Evolutionary conservation across 2,329 filamentous ascomycete genomes (phyloP).

Genomic region (Cordyceps farinosa): DNA sequence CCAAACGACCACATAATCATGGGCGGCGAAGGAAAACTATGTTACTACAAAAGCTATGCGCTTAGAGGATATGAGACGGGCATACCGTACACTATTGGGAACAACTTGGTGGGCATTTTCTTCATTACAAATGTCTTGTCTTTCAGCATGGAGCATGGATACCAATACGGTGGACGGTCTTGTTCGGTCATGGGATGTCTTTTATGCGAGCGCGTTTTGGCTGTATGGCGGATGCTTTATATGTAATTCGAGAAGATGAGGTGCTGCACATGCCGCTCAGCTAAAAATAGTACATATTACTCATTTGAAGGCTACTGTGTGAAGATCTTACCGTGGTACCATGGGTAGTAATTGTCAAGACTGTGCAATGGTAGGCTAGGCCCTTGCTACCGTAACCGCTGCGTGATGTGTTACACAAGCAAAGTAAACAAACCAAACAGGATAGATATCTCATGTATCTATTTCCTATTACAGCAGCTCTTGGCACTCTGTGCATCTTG

Average conservation of each 20-base stretch:
- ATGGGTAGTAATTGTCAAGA: too few species aligned
- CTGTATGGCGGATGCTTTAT: not conserved
- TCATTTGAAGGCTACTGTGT: not conserved
- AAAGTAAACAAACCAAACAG: not conserved
- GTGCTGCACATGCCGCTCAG: not conserved
- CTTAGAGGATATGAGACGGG: not conserved
- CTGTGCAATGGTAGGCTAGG: too few species aligned
- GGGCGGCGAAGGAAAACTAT: not conserved
- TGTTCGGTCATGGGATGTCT: not conserved
- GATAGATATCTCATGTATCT: too few species aligned
- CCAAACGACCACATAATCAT: not conserved
- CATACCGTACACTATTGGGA: not conserved
- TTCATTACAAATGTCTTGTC: not conserved
- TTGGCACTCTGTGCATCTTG: too few species aligned
- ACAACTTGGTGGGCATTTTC: not conserved
- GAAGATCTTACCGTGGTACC: not conserved
- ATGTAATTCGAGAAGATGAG: conserved; percentile 2
- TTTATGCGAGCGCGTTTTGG: conserved; percentile 1
- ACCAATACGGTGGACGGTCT: not conserved
- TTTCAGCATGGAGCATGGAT: not conserved
- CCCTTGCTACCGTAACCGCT: too few species aligned
- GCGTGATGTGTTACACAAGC: not conserved
- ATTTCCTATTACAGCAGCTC: too few species aligned
- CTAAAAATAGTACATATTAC: conserved; percentile 1
- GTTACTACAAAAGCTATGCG: not conserved